A percentile compares a stretch with the other conserved stretches of the same genome.
Evolutionary conservation across 306 rosid genomes (phyloP).

Genomic region (Dalbergia oliveri): DNA sequence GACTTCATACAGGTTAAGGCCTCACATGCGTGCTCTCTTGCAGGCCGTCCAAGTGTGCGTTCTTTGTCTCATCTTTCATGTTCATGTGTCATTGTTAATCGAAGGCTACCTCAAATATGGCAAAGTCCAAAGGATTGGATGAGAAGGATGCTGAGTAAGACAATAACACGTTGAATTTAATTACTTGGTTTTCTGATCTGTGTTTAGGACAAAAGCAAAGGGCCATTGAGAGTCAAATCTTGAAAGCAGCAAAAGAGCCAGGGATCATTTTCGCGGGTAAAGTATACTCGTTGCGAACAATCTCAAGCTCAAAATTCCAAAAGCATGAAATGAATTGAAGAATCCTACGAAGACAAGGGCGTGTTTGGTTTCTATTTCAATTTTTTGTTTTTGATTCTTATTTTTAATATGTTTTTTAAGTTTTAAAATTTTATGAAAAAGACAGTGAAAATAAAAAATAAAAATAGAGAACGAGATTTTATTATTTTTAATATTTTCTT

Average conservation of each 20-base stretch:
- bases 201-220: not conserved
- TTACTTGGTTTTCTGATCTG: not conserved
- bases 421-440: too few relatives aligned
- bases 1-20: not conserved
- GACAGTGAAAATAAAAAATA: too few relatives aligned
- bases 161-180: not conserved
- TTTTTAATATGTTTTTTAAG: too few relatives aligned
- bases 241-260: not conserved
- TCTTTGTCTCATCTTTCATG: constrained; percentile 11
- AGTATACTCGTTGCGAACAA: not conserved
- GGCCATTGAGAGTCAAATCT: not conserved
- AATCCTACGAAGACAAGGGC: too few relatives aligned
- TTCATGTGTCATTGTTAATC: constrained; percentile 7
- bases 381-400: too few relatives aligned
- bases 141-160: not conserved
- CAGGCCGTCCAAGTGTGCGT: constrained; percentile 46
- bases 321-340: too few relatives aligned
- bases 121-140: not conserved
- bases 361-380: too few relatives aligned
- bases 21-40: constrained; percentile 34
- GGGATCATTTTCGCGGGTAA: not conserved
- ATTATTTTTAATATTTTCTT: too few relatives aligned
- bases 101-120: not conserved
- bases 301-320: not conserved
- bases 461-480: too few relatives aligned